Evolutionary conservation across 371 early-diverging fungal genomes (phyloP), one percentile per base, ranked within the genome.

Genomic region (Homolaphlyctis polyrhiza): DNA sequence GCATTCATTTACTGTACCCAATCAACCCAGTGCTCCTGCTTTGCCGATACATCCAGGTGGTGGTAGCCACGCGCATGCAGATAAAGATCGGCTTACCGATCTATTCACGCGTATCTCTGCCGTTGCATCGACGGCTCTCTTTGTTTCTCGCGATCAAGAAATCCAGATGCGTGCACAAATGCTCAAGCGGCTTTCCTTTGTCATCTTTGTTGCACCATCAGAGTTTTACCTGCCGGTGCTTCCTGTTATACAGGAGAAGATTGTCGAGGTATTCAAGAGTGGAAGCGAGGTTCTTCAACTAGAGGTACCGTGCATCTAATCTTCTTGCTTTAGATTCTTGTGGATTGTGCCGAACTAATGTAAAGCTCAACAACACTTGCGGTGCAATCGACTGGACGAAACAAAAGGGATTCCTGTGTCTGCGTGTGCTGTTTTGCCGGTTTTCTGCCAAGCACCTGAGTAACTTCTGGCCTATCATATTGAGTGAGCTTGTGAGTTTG

Each of bases 401-500:
- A n/a, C n/a, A n/a, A 8, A 55, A 85, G 72, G 87, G 92, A 32
- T 94, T 89, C 65, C 68, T 93, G 3, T 92, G 90, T 63, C 71
- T 94, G 29, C 81, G 96, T 29, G 86, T 94, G 23, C 69, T 96
- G 57, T 72, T 95, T 39, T 82, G 86, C 54, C 83, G 94, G 2
- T 79, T 95, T 58, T 88, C 93, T 14, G 82, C 82, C 36, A 85
- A 88, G 60, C 92, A 88, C 71, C 71, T 96, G 67, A 72, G 88
- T 58, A 92, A 88, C 67, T 89, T 96, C 65, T 93, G 92, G 93
- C 95, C 96, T 1, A 87, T 92, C 32, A 68, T 96, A 4, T 73
- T 94, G 23, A 91, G 94, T 0, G 96, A 96, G 66, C 73, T 93
- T 70, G 89, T 91, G 72, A 79, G 86, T 35, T 63, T 6, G 87